Evolutionary conservation across 768 basidiomycete genomes (phyloP).

Genomic region (Boletales sp.): DNA sequence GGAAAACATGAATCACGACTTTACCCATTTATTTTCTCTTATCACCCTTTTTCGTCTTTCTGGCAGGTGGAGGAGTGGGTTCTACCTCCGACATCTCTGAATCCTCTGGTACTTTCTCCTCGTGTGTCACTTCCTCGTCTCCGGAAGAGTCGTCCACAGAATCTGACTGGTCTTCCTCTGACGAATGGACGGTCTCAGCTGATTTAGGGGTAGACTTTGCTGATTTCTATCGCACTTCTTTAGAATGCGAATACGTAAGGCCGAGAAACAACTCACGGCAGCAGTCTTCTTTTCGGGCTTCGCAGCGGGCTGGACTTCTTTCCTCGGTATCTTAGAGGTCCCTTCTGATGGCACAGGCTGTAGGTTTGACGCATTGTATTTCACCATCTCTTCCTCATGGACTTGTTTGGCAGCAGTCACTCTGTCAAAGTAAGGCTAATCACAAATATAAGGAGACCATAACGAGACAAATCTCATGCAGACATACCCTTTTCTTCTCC

Average conservation of each 20-base stretch:
- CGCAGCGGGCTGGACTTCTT: slow-evolving; percentile 26
- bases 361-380: slow-evolving; percentile 56
- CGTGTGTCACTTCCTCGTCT: slow-evolving; percentile 22
- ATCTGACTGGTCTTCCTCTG: slow-evolving; percentile 33
- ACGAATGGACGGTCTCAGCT: slow-evolving; percentile 22
- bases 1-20: slow-evolving; percentile 4
- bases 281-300: slow-evolving; percentile 25
- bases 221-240: slow-evolving; percentile 22
- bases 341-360: slow-evolving; percentile 48
- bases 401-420: slow-evolving; percentile 58
- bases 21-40: slow-evolving; percentile 21
- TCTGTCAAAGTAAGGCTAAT: slow-evolving; percentile 32
- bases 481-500: slow-evolving; percentile 71
- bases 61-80: slow-evolving; percentile 28
- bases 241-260: slow-evolving; percentile 12
- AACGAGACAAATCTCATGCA: not conserved
- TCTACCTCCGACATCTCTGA: slow-evolving; percentile 28
- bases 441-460: not conserved
- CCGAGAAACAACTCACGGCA: slow-evolving; percentile 15
- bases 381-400: slow-evolving; percentile 61
- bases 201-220: slow-evolving; percentile 23
- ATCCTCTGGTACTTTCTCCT: slow-evolving; percentile 21
- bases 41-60: slow-evolving; percentile 27
- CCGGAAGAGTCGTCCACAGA: slow-evolving; percentile 21
- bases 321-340: slow-evolving; percentile 30